These are phyloP conservation scores for Coemansia sp. DNA, from an alignment of 192 early-diverging fungal genomes.

Conservation along the genomic window DNA sequence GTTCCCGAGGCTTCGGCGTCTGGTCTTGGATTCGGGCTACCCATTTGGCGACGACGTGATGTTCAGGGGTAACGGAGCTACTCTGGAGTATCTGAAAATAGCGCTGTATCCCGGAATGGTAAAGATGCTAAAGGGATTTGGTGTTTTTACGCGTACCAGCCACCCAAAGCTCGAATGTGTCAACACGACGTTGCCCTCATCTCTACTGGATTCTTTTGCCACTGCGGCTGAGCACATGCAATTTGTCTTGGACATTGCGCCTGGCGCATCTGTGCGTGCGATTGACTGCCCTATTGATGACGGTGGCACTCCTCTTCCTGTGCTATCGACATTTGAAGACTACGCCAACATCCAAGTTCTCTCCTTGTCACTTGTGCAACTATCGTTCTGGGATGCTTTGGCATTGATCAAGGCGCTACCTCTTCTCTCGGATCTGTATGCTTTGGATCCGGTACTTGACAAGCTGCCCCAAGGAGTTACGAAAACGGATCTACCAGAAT, in stretches of 20 bases:
- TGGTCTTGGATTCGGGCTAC: neutral
- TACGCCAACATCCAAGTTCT: neutral
- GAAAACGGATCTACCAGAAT: neutral
- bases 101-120: neutral
- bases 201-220: too few relatives aligned
- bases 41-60: constrained; percentile 1
- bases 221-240: too few relatives aligned
- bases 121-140: neutral
- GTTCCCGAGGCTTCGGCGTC: neutral
- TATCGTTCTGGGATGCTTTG: neutral
- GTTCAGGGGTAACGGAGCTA: constrained; percentile 1
- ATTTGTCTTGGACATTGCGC: neutral
- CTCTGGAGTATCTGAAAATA: neutral
- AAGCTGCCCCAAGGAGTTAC: neutral
- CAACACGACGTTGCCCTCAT: too few relatives aligned
- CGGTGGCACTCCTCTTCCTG: too few relatives aligned
- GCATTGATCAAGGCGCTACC: neutral
- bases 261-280: neutral
- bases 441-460: neutral
- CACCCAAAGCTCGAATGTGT: too few relatives aligned
- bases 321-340: neutral
- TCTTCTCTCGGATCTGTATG: neutral
- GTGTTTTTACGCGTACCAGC: neutral
- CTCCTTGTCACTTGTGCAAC: neutral
- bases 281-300: too few relatives aligned